Base-by-base conservation (phyloP, 495 filamentous ascomycete genomes). In the Penicillium samsonianum region DNA sequence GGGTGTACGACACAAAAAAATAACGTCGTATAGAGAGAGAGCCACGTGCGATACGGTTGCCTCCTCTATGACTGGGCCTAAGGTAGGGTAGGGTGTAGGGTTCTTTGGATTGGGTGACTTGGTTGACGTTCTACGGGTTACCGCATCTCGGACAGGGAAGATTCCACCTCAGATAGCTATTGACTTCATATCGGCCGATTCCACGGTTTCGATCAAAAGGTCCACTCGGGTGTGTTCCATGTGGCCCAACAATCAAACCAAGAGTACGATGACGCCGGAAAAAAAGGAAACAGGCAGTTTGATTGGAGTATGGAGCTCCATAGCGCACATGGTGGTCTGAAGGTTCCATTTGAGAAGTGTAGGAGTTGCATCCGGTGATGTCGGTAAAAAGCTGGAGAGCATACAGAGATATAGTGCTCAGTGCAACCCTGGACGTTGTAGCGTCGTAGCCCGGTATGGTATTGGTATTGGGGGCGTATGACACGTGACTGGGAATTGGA, bases 361-460 rank as follows among this genome's bases (percentile, higher is more conserved):
- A 61, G 60, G 50, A 62, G 72, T 75, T 73, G 72, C 72, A 75
- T 75, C 62, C 68, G 67, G 70, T 58, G 62, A 65, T 61, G 49
- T 66, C 55, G 63, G 62, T 44, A 64, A 63, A 59, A 56, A 55
- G 50, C 19, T 45, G 30, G 8, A 53, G 50, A 60, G n/a, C n/a
- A n/a, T n/a, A n/a, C n/a, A n/a, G n/a, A n/a, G n/a, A 56, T 7
- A 44, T 14, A 25, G 20, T 48, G 44, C 26, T 40, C 52, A 50
- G 45, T 69, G 68, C 53, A 67, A 69, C 68, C 60, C 50, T 62
- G 35, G 35, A 38, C 35, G 35, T 38, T 38, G 54, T 37, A 63
- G 61, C 50, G 64, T 71, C 47, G 68, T 44, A 69, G 51, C 52
- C 45, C 26, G 38, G 64, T 69, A 65, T 42, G 49, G 60, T 65